Percentiles rank a stretch among this genome's conserved stretches.
phyloP scores from a whole-genome alignment of 352 stramenopile genomes.

The Phytophthora ramorum region DNA sequence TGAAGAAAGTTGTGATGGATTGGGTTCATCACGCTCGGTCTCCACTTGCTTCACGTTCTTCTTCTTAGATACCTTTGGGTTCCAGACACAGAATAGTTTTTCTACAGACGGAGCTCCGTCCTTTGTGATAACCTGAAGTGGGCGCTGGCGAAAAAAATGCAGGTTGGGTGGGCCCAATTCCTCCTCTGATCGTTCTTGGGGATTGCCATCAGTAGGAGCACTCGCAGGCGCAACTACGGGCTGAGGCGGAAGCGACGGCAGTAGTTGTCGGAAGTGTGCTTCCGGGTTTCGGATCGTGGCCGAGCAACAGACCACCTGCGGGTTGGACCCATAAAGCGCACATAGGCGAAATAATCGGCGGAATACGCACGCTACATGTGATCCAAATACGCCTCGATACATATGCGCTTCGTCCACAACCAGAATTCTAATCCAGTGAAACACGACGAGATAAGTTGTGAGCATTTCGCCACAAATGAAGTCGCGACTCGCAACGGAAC shows the following conservation, averaged over 20 bases:
- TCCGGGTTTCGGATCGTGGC: conserved; percentile 95
- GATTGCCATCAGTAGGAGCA: not conserved
- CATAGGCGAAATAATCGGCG: conserved; percentile 91
- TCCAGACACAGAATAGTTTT: conserved; percentile 97
- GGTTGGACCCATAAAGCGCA: conserved; percentile 78
- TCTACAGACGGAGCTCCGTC: conserved; percentile 90
- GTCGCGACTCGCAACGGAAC: not conserved
- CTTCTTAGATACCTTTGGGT: conserved; percentile 73
- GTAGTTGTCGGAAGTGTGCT: conserved; percentile 92
- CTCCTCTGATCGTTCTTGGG: not conserved
- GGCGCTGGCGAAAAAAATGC: conserved; percentile 68
- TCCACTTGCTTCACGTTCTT: not conserved
- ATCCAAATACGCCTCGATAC: conserved; percentile 92
- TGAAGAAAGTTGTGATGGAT: not conserved
- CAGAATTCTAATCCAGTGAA: conserved; percentile 49
- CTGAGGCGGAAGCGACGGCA: conserved; percentile 69
- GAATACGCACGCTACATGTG: conserved; percentile 90
- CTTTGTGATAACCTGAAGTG: conserved; percentile 82
- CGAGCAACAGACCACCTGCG: conserved; percentile 95
- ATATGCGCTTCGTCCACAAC: conserved; percentile 94
- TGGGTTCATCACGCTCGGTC: not conserved
- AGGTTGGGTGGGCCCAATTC: conserved; percentile 43
- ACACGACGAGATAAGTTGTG: not conserved
- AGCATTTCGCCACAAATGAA: not conserved
- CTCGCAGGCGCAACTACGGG: not conserved